Base-by-base conservation (phyloP, 805 yeast species). In the Osmozyma mogii region DNA sequence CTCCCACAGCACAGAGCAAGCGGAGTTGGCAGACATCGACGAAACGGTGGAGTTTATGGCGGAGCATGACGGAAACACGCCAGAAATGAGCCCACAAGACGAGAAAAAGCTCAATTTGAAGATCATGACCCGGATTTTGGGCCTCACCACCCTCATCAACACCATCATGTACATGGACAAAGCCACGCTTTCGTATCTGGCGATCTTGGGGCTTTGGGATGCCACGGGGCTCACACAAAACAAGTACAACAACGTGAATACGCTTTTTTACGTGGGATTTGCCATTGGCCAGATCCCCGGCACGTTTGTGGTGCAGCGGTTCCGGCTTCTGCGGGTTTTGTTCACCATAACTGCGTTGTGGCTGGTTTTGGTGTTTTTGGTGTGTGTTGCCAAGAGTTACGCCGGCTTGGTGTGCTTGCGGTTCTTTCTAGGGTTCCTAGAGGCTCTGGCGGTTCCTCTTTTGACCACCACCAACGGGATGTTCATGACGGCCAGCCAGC, bases 201-300 rank as follows among this genome's bases (percentile, higher is more conserved):
- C 21, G 21, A 18, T 18, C 21, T 10, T 18, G 9, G 21, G 21
- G 10, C 21, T 18, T 18, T 18, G 21, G 21, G 21, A 18, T 8
- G 21, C 8, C 9, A 18, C 21, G 21, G n/a, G n/a, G n/a, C n/a
- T n/a, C n/a, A n/a, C n/a, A n/a, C n/a, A 65, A 38, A 41, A 57
- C 29, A 56, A 55, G 29, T 72, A 68, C 45, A 65, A 67, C 39
- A 66, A 68, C 32, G 54, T 68, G 11, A 68, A 70, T 36, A 67
- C 77, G 3, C 35, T 72, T n/a, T 72, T 71, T 40, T 71, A 71
- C 41, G 70, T 61, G 16, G 78, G 77, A 4, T 70, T 56, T 37
- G 46, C 63, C 6, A 48, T 65, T 12, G 76, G 74, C 4, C 74
- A 70, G 37, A 53, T 65, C 9, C 50, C 52, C 3, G 67, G 67